phyloP scores from a whole-genome alignment of 345 rosid species.

The Sonneratia caseolaris region DNA sequence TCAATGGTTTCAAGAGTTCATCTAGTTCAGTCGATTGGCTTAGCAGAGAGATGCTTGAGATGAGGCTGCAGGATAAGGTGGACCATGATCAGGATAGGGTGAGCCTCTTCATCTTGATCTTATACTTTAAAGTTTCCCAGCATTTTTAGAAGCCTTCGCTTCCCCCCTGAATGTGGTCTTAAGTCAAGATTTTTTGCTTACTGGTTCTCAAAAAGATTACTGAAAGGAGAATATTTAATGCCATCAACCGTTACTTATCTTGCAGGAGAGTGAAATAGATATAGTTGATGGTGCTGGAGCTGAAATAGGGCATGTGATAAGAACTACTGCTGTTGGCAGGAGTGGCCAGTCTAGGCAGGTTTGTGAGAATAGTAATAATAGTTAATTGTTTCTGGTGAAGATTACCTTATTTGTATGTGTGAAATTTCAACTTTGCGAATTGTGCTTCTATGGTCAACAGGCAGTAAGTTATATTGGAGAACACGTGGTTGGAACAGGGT shows the following conservation, averaged over 20 bases:
- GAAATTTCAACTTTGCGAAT: constrained; percentile 7
- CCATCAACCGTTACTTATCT: constrained; percentile 1
- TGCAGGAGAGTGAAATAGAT: constrained; percentile 94
- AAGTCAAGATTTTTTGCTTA: neutral
- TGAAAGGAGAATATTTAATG: neutral
- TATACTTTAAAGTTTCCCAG: constrained; percentile 1
- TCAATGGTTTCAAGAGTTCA: constrained; percentile 72
- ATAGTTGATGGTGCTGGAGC: constrained; percentile 77
- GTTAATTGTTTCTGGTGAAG: constrained; percentile 5
- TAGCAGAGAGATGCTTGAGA: constrained; percentile 88
- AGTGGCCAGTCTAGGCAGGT: constrained; percentile 94
- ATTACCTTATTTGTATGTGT: constrained; percentile 6
- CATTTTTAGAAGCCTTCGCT: neutral
- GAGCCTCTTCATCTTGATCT: constrained; percentile 19
- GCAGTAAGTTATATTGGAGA: constrained; percentile 82
- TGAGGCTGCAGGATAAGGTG: constrained; percentile 76
- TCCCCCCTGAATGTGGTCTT: neutral
- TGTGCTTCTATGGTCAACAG: constrained; percentile 33
- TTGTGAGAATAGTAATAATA: constrained; percentile 9
- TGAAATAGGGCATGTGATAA: constrained; percentile 84
- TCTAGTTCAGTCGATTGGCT: constrained; percentile 95
- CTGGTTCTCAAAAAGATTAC: neutral
- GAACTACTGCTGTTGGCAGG: constrained; percentile 80
- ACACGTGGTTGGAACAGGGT: constrained; percentile 95
- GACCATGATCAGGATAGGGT: constrained; percentile 85